Conservation (phyloP, 2,329 filamentous ascomycete genomes). For the Dryadomyces sulphureus region DNA sequence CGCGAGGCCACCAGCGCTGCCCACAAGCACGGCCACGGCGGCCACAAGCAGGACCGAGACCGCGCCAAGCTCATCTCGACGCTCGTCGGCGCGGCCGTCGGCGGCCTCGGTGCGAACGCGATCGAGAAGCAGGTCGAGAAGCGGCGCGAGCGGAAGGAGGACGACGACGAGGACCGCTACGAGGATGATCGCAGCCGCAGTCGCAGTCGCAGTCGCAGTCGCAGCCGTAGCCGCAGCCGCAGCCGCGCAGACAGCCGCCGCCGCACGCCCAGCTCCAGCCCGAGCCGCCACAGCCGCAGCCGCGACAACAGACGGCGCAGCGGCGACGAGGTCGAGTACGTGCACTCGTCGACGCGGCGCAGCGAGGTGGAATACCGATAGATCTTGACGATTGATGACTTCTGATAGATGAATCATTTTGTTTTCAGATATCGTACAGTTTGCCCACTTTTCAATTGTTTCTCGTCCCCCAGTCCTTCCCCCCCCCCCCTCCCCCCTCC, state of each 20-base stretch:
- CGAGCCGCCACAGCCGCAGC: background rate
- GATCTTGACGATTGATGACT: too few species aligned
- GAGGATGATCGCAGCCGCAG: constrained; percentile 5
- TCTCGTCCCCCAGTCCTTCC: too few species aligned
- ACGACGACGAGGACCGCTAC: constrained; percentile 6
- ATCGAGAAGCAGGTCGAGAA: constrained; percentile 28
- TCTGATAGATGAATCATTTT: too few species aligned
- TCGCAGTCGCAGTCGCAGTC: constrained; percentile 1
- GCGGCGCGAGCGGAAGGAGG: constrained; percentile 15
- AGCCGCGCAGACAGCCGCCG: background rate
- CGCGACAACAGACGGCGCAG: background rate
- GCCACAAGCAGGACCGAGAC: constrained; percentile 12
- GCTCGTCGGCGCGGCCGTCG: constrained; percentile 37
- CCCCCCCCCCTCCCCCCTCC: too few species aligned
- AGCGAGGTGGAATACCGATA: background rate
- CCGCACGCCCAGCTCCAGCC: background rate
- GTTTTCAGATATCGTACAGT: background rate
- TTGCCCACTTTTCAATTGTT: background rate
- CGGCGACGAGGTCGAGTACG: background rate
- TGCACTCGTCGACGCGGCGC: background rate
- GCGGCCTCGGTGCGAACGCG: constrained; percentile 38
- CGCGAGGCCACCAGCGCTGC: constrained; percentile 19
- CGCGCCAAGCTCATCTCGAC: constrained; percentile 28
- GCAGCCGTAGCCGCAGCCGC: background rate
- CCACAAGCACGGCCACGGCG: constrained; percentile 14